Percentiles rank a stretch among this genome's conserved stretches.
phyloP scores from a whole-genome alignment of 768 basidiomycete genomes.

The Amanita subjunquillea region DNA sequence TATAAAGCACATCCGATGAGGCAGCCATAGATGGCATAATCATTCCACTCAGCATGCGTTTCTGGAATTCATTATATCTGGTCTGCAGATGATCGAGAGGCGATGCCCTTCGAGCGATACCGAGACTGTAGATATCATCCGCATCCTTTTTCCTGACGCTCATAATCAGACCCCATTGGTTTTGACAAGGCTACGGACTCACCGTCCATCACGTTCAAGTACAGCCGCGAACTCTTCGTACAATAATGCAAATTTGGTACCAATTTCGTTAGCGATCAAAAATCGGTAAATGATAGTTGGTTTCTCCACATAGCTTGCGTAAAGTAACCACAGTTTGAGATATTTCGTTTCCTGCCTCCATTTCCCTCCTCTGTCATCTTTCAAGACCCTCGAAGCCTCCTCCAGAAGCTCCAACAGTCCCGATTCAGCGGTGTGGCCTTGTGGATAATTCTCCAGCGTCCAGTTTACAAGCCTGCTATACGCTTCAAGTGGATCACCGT shows the following conservation, averaged over 20 bases:
- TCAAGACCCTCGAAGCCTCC: constrained; percentile 79
- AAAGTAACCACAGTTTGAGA: constrained; percentile 89
- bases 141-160: constrained; percentile 66
- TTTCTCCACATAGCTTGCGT: constrained; percentile 86
- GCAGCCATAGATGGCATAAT: constrained; percentile 28
- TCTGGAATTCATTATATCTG: constrained; percentile 82
- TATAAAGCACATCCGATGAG: constrained; percentile 13
- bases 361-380: constrained; percentile 59
- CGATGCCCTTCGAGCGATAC: constrained; percentile 72
- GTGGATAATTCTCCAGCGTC: constrained; percentile 91
- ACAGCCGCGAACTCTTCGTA: constrained; percentile 91
- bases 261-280: constrained; percentile 85
- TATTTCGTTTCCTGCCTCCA: constrained; percentile 81
- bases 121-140: constrained; percentile 83
- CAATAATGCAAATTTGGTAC: constrained; percentile 64
- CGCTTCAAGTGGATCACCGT: constrained; percentile 77
- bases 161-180: constrained; percentile 3
- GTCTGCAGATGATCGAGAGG: constrained; percentile 75
- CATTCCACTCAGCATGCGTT: constrained; percentile 67
- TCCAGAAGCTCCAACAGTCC: constrained; percentile 90
- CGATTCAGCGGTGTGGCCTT: constrained; percentile 82
- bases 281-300: constrained; percentile 85
- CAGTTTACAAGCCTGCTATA: constrained; percentile 83
- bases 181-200: constrained; percentile 11
- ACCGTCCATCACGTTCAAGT: constrained; percentile 79